phyloP scores from a whole-genome alignment of 2,329 filamentous ascomycete species.

The Tolypocladium ophioglossoides region DNA sequence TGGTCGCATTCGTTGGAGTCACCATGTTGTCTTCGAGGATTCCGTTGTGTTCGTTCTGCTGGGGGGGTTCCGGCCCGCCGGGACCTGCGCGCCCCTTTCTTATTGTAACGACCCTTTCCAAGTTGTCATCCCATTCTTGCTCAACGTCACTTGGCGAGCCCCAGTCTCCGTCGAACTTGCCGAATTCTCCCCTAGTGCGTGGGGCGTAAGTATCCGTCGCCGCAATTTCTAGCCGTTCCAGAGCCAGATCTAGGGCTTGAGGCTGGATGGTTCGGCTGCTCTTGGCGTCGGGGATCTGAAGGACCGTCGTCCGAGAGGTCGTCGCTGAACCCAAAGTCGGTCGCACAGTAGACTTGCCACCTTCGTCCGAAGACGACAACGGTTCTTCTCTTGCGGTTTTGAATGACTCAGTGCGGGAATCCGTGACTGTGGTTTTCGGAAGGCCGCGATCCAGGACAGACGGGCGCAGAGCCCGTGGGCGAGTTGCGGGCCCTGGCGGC shows the following conservation, averaged over 20 bases:
- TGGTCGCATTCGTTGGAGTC: slow-evolving; percentile 40
- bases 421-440: slow-evolving; percentile 45
- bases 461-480: slow-evolving; percentile 35
- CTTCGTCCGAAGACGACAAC: slow-evolving; percentile 51
- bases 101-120: slow-evolving; percentile 42
- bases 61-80: neutral
- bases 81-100: slow-evolving; percentile 29
- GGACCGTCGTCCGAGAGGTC: slow-evolving; percentile 33
- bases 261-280: slow-evolving; percentile 11
- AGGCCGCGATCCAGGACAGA: slow-evolving; percentile 34
- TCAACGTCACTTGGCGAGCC: slow-evolving; percentile 34
- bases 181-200: slow-evolving; percentile 36
- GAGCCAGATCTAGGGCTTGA: slow-evolving; percentile 29
- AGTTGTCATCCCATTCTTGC: slow-evolving; percentile 44
- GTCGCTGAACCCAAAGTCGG: slow-evolving; percentile 27
- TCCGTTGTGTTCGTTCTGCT: slow-evolving; percentile 7
- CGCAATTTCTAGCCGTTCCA: slow-evolving; percentile 30
- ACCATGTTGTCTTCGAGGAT: slow-evolving; percentile 37
- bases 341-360: slow-evolving; percentile 30
- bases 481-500: slow-evolving; percentile 45
- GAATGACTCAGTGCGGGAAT: slow-evolving; percentile 60
- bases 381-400: slow-evolving; percentile 58
- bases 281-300: slow-evolving; percentile 20
- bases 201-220: slow-evolving; percentile 29
- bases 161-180: slow-evolving; percentile 51